Percentiles rank a stretch among this genome's conserved stretches.
Evolutionary conservation across 2,329 filamentous ascomycete species (phyloP).

Genomic region (Alternaria rosae): DNA sequence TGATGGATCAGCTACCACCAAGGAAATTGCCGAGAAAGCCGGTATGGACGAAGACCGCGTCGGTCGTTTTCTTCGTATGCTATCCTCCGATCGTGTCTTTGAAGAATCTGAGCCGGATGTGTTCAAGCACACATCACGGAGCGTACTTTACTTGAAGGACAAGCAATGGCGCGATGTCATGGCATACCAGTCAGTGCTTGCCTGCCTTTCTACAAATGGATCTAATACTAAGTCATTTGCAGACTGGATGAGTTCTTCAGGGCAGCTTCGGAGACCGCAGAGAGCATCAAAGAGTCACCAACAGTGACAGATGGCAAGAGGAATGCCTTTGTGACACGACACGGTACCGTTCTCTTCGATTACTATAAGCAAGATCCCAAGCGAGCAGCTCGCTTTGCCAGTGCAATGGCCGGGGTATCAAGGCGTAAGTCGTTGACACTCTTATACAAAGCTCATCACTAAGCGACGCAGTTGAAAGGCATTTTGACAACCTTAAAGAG

Average conservation of each 20-base stretch:
- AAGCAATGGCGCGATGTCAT: slow-evolving; percentile 20
- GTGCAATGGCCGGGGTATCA: slow-evolving; percentile 38
- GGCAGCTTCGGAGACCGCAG: slow-evolving; percentile 31
- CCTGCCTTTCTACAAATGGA: accelerated
- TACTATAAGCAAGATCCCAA: slow-evolving; percentile 37
- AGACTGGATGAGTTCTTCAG: slow-evolving; percentile 41
- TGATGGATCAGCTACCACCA: slow-evolving; percentile 8
- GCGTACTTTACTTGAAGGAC: slow-evolving; percentile 19
- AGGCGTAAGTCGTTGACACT: slow-evolving; percentile 13
- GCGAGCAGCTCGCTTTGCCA: slow-evolving; percentile 36
- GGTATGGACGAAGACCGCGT: slow-evolving; percentile 24
- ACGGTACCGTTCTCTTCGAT: slow-evolving; percentile 31
- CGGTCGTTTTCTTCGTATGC: slow-evolving; percentile 22
- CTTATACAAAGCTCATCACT: background rate
- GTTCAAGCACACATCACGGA: slow-evolving; percentile 31
- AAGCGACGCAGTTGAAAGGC: slow-evolving; percentile 26
- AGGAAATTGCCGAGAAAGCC: slow-evolving; percentile 21
- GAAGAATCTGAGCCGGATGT: slow-evolving; percentile 18
- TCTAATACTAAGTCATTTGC: background rate
- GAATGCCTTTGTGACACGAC: slow-evolving; percentile 33
- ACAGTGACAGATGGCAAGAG: slow-evolving; percentile 6
- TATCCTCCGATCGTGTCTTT: slow-evolving; percentile 26
- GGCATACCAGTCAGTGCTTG: slow-evolving; percentile 22
- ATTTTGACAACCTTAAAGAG: slow-evolving; percentile 31
- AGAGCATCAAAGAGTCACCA: slow-evolving; percentile 19